phyloP scores from a whole-genome alignment of 2,329 filamentous ascomycete species.

The Colletotrichum higginsianum region DNA sequence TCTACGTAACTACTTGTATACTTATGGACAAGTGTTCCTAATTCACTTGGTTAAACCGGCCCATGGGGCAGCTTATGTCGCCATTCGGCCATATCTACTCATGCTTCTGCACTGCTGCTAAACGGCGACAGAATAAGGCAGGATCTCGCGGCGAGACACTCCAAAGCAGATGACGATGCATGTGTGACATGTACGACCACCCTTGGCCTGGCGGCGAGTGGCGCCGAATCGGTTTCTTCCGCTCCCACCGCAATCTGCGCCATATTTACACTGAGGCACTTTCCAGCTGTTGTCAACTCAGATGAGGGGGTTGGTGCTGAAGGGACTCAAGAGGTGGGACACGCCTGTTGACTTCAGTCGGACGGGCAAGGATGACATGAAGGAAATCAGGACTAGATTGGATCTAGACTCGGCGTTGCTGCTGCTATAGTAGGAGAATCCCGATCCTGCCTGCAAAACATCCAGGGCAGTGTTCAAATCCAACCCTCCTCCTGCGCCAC shows the following conservation, averaged over 20 bases:
- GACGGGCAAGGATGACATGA: not conserved
- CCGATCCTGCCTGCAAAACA: not conserved
- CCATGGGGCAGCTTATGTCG: not conserved
- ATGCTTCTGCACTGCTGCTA: not conserved
- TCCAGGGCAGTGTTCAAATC: not conserved
- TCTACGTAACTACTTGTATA: not conserved
- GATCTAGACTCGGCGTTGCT: not conserved
- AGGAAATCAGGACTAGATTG: not conserved
- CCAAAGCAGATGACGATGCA: conserved; percentile 7
- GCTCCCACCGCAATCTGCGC: conserved; percentile 15
- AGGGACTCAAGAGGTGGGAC: not conserved
- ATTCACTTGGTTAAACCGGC: not conserved
- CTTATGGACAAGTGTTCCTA: not conserved
- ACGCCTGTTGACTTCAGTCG: not conserved
- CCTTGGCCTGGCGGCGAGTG: conserved; percentile 11
- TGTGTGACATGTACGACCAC: not conserved
- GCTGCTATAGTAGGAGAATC: not conserved
- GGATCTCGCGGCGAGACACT: not conserved
- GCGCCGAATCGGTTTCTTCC: conserved; percentile 12
- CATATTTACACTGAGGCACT: not conserved
- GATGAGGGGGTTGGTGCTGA: not conserved
- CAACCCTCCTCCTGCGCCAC: conserved; percentile 15
- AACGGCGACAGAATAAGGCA: not conserved
- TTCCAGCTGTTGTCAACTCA: not conserved
- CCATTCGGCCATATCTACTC: not conserved